Evolutionary conservation across 306 rosid genomes (phyloP).

Genomic region (Senna tora): DNA sequence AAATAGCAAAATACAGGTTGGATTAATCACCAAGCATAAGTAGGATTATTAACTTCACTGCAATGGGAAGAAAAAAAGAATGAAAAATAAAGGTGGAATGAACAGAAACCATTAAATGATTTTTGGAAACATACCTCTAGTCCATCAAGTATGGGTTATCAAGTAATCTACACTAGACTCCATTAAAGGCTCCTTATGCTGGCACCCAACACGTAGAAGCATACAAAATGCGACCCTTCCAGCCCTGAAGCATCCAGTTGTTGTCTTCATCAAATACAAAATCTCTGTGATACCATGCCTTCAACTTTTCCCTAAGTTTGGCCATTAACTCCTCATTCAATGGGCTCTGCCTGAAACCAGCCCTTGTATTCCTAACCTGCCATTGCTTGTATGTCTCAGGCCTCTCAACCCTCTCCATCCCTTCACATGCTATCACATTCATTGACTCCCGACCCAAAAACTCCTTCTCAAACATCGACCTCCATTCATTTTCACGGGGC

Average conservation of each 20-base stretch:
- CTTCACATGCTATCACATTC: conserved; percentile 84
- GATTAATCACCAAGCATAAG: background rate
- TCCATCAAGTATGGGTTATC: background rate
- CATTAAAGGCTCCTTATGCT: conserved; percentile 35
- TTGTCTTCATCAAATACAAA: conserved; percentile 63
- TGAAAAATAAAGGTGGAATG: background rate
- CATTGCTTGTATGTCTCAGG: conserved; percentile 79
- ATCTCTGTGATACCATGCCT: conserved; percentile 63
- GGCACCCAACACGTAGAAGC: conserved; percentile 84
- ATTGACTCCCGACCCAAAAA: conserved; percentile 59
- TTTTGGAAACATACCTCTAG: conserved; percentile 19
- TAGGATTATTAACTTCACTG: background rate
- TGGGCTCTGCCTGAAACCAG: conserved; percentile 68
- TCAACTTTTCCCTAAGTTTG: conserved; percentile 41
- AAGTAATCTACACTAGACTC: background rate
- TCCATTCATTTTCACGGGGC: conserved; percentile 51
- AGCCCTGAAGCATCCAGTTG: conserved; percentile 83
- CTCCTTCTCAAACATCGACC: conserved; percentile 64
- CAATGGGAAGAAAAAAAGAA: background rate
- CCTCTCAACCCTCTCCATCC: conserved; percentile 72
- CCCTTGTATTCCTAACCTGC: conserved; percentile 63
- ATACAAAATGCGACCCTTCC: conserved; percentile 75
- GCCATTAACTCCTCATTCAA: conserved; percentile 48
- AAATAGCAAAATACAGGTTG: conserved; percentile 1
- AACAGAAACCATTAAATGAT: background rate